Base-by-base conservation (phyloP, 2,329 filamentous ascomycete species). In the Myriangium duriaei region DNA sequence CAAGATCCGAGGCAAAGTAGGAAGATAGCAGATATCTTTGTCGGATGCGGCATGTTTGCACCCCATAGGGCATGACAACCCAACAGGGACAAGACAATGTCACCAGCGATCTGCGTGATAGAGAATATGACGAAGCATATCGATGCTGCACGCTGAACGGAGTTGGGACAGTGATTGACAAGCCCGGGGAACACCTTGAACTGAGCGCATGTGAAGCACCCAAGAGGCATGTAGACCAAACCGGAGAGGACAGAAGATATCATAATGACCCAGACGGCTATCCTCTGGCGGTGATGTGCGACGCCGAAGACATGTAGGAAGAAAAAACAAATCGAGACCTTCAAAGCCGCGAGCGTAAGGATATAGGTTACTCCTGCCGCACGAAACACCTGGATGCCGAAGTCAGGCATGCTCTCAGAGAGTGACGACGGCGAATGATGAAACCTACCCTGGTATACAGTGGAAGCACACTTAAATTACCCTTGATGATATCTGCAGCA, bases 261-360 rank as follows among this genome's bases (percentile, higher is more conserved):
- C 43, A 70, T 62, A 9, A 32, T 19, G 4, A 24, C 21, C 14
- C 17, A 6, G 11, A 29, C 9, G 11, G 29, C 17, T 11, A 38
- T 38, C 6, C 36, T 15, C 37, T 71, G 65, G 30, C 58, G 52
- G 19, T 65, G 50, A n/a, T 26, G 21, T 7, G 21, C 21, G 21
- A 26, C n/a, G 1, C 65, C 64, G 30, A 39, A 39, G 13, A 72
- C 55, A 34, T 67, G 62, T 3, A 38, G 29, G 45, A 91, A 72
- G 62, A 91, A 91, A 51, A 91, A 83, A 47, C 91, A 78, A 63
- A 91, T 88, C 39, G 81, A 80, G 52, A 91, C 88, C 59, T 78
- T 84, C 65, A 88, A 87, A 49, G 88, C 74, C 44, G 80, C 81
- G 52, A 88, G 80, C 54, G 78, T 79, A 46, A 85, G 69, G 29